Conservation (phyloP, 2,329 filamentous ascomycete genomes). For the Alternaria sp. region DNA sequence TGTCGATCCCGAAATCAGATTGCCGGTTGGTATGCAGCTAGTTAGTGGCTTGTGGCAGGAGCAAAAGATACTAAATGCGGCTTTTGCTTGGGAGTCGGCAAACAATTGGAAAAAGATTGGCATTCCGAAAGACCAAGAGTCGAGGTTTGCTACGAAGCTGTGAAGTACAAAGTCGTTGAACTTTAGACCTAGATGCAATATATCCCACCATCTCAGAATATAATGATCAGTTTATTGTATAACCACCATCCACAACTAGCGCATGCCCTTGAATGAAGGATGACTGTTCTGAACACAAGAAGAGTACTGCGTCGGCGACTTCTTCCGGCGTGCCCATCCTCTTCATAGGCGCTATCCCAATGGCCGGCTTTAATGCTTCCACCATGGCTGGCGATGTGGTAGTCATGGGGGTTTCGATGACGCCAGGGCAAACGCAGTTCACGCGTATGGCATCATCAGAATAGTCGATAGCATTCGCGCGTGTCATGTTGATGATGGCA, state of each 20-base stretch:
- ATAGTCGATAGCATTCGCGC: constrained; percentile 66
- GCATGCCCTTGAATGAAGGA: constrained; percentile 63
- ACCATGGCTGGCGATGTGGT: constrained; percentile 38
- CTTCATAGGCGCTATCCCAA: constrained; percentile 58
- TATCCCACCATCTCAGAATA: not conserved
- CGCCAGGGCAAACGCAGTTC: constrained; percentile 67
- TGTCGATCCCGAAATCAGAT: constrained; percentile 30
- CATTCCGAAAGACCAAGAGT: not conserved
- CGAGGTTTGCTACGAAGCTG: constrained; percentile 25
- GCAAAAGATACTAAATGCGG: constrained; percentile 40
- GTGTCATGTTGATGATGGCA: constrained; percentile 66
- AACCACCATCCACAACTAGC: constrained; percentile 59
- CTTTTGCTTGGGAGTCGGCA: constrained; percentile 40
- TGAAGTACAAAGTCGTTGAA: not conserved
- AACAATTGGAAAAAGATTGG: constrained; percentile 38
- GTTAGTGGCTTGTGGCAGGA: constrained; percentile 52
- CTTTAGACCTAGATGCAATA: not conserved
- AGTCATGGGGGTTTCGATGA: constrained; percentile 55
- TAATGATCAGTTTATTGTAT: constrained; percentile 37
- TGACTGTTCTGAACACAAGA: constrained; percentile 62
- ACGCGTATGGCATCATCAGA: constrained; percentile 61
- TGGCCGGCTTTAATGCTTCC: constrained; percentile 50
- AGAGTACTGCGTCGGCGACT: constrained; percentile 63
- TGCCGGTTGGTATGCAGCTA: constrained; percentile 54
- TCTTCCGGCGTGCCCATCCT: constrained; percentile 62